Percentiles rank a stretch among this genome's conserved stretches.
These are phyloP conservation scores for Dryas drummondii DNA, from an alignment of 306 rosid genomes.

Conservation along the genomic window DNA sequence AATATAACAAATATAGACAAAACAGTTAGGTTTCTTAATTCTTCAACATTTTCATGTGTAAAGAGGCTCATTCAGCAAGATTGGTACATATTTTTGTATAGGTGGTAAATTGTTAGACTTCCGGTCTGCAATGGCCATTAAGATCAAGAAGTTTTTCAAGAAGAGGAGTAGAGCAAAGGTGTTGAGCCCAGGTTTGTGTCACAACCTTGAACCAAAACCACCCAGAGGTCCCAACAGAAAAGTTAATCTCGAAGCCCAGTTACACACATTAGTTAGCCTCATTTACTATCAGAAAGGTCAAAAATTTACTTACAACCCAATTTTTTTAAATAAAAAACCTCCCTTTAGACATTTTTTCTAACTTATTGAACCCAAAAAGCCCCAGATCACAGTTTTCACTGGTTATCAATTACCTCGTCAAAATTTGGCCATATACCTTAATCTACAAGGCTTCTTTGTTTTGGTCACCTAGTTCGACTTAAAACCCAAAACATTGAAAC, in stretches of 20 bases:
- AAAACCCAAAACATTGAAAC: slow-evolving; percentile 28
- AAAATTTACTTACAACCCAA: background rate
- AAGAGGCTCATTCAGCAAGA: background rate
- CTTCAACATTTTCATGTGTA: background rate
- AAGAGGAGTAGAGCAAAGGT: background rate
- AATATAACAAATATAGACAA: background rate
- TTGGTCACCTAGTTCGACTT: slow-evolving; percentile 1
- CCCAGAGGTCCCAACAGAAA: background rate
- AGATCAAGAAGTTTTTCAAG: background rate
- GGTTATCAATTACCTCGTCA: background rate
- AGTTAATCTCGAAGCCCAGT: background rate
- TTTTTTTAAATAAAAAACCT: background rate
- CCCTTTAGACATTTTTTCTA: background rate
- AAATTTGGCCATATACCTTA: slow-evolving; percentile 22
- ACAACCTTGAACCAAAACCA: background rate
- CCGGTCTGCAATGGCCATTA: background rate
- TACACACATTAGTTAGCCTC: background rate
- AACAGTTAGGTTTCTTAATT: background rate
- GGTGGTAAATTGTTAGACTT: background rate
- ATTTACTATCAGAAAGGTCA: background rate
- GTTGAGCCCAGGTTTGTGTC: background rate
- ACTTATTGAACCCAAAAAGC: slow-evolving; percentile 10
- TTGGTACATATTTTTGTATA: background rate
- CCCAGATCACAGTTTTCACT: slow-evolving; percentile 11
- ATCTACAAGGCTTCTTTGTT: slow-evolving; percentile 15